A percentile compares a stretch with the other conserved stretches of the same genome.
These are phyloP conservation scores for Cornus suecica DNA, from an alignment of 148 eudicot species.

Conservation along the genomic window DNA sequence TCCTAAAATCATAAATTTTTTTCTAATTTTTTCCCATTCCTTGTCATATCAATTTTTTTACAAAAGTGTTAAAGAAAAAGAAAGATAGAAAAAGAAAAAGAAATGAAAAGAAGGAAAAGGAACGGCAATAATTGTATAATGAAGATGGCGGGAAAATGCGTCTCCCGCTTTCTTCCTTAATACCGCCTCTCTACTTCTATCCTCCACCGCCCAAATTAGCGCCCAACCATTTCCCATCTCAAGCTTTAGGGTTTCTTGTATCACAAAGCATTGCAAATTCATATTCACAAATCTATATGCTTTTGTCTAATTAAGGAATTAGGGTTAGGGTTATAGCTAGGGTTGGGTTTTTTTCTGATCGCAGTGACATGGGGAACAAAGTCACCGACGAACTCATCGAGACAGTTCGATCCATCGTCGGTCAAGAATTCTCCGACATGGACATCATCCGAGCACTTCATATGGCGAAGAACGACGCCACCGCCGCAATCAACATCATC, in stretches of 20 bases:
- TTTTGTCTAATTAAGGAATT: not conserved
- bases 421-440: slow-evolving; percentile 73
- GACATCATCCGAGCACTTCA: slow-evolving; percentile 92
- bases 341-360: slow-evolving; percentile 23
- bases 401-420: slow-evolving; percentile 74
- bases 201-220: not conserved
- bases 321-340: not conserved
- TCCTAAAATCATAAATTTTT: no score
- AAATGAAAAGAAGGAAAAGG: no score
- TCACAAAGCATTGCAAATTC: not conserved
- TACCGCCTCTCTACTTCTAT: not conserved
- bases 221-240: not conserved
- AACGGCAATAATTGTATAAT: no score
- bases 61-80: no score
- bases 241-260: no score
- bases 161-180: not conserved
- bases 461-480: slow-evolving; percentile 79
- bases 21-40: no score
- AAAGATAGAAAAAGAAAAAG: no score
- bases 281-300: not conserved
- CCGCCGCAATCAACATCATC: slow-evolving; percentile 90
- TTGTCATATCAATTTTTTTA: no score
- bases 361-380: slow-evolving; percentile 51
- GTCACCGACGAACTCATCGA: slow-evolving; percentile 52
- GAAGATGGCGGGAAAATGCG: slow-evolving; percentile 18